A percentile compares a stretch with the other conserved stretches of the same genome.
These are phyloP conservation scores for Rhodosporidiobolus odoratus DNA, from an alignment of 768 basidiomycete genomes.

Conservation along the genomic window DNA sequence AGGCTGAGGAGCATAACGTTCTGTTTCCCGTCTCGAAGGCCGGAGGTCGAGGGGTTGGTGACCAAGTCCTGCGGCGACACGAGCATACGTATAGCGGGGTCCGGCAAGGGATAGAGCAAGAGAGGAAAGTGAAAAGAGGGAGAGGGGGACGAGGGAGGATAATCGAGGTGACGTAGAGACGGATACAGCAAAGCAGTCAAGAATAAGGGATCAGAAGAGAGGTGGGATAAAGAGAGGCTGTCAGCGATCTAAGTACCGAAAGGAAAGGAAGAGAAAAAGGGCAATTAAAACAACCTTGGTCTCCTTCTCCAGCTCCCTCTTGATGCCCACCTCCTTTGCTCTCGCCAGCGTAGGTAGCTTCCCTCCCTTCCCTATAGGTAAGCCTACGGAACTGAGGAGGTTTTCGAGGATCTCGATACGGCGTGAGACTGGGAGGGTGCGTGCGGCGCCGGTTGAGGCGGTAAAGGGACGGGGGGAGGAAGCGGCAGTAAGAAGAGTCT, in stretches of 20 bases:
- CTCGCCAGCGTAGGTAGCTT: conserved; percentile 1
- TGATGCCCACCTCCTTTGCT: conserved; percentile 13
- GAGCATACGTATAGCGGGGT: not conserved
- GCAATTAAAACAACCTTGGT: not conserved
- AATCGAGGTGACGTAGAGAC: too few species aligned
- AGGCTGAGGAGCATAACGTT: not conserved
- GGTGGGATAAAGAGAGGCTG: too few species aligned
- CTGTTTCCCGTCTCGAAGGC: conserved; percentile 20
- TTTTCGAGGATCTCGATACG: conserved; percentile 17
- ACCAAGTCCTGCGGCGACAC: not conserved
- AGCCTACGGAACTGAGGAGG: not conserved
- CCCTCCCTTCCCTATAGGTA: not conserved
- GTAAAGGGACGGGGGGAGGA: conserved; percentile 3
- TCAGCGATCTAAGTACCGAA: too few species aligned
- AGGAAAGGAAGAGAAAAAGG: not conserved
- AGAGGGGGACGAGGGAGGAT: too few species aligned
- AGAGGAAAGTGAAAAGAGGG: not conserved
- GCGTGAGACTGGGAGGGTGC: not conserved
- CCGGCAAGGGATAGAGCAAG: too few species aligned
- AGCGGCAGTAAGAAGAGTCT: conserved; percentile 12
- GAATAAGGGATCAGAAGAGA: too few species aligned
- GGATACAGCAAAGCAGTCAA: too few species aligned
- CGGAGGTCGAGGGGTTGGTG: not conserved
- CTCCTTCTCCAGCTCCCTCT: conserved; percentile 6
- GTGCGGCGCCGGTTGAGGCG: conserved; percentile 20